Evolutionary conservation across 2,329 filamentous ascomycete species (phyloP), one percentile per base, ranked within the genome.

Genomic region (Mariannaea sp.): DNA sequence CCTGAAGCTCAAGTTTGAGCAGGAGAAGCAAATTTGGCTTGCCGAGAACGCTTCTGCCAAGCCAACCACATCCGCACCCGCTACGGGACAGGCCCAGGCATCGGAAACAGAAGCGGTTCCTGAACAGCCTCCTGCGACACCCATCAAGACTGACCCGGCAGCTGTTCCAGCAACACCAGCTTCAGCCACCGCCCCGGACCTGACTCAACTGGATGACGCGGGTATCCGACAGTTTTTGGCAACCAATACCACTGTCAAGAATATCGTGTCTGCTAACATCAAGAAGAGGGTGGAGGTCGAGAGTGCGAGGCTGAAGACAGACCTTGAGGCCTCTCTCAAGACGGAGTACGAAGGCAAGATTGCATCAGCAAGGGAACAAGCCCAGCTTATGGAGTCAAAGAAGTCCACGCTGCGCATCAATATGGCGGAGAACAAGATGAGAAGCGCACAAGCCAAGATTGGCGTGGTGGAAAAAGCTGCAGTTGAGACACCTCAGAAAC

Each of bases 401-500:
- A 90, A 90, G 70, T 83, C 82, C 48, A 83, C 83, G 2, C 76
- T 90, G 42, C 89, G 88, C 59, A 79, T 93, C 58, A 93, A 91
- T 68, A 89, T 95, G 84, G 77, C 85, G 5, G 87, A 93, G 61
- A 89, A 87, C 62, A 85, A 87, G 68, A 74, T 80, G 40, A 83
- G 81, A 57, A 74, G 76, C 7, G 83, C 86, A 0, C 79, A 80
- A 44, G 89, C 87, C 4, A 95, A 94, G 75, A 75, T 95, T 26
- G 81, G 83, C 1, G 84, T 94, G 1, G 89, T 97, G 3, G 83
- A 92, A 66, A 89, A 85, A 40, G 92, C 93, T 10, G 91, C 88
- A 0, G 81, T 80, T n/a, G 88, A 96, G 41, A 97, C 92, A 1
- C 93, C 93, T 0, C 80, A 93, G 64, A 86, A 85, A 68, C 84